phyloP scores from a whole-genome alignment of 768 basidiomycete species.

The Agaricus blazei region DNA sequence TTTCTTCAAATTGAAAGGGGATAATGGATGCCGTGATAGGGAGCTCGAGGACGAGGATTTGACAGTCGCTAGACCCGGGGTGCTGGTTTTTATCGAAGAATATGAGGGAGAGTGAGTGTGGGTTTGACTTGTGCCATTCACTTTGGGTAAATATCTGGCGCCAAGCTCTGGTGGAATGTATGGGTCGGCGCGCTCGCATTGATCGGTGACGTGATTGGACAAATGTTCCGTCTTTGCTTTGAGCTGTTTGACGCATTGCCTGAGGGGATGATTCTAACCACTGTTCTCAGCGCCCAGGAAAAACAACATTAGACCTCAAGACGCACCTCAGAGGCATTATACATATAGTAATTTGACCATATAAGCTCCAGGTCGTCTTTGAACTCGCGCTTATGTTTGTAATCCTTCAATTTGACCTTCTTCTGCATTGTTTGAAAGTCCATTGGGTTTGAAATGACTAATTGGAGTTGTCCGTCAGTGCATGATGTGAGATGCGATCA shows the following conservation, averaged over 20 bases:
- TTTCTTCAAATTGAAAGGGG: slow-evolving; percentile 50
- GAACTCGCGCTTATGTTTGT: slow-evolving; percentile 93
- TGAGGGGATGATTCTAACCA: slow-evolving; percentile 79
- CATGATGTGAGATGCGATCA: slow-evolving; percentile 1
- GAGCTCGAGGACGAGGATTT: slow-evolving; percentile 19
- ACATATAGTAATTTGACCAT: slow-evolving; percentile 92
- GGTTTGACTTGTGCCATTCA: slow-evolving; percentile 36
- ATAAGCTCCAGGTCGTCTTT: slow-evolving; percentile 93
- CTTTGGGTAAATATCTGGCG: slow-evolving; percentile 22
- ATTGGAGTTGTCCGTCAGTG: slow-evolving; percentile 5
- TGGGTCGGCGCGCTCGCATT: slow-evolving; percentile 74
- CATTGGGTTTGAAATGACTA: slow-evolving; percentile 95
- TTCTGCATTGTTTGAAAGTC: slow-evolving; percentile 89
- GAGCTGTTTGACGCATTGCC: slow-evolving; percentile 75
- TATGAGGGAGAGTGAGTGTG: slow-evolving; percentile 36
- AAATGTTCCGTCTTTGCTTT: slow-evolving; percentile 81
- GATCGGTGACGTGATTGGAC: slow-evolving; percentile 87
- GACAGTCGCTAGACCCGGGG: slow-evolving; percentile 22
- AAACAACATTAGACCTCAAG: neutral
- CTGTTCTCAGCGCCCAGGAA: slow-evolving; percentile 3
- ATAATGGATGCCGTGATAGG: slow-evolving; percentile 3
- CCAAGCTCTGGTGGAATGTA: slow-evolving; percentile 48
- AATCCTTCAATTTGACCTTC: slow-evolving; percentile 88
- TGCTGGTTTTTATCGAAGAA: slow-evolving; percentile 20
- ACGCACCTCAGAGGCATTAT: slow-evolving; percentile 87